Conservation (phyloP, 768 basidiomycete genomes). For the Multifurca ochricompacta region DNA sequence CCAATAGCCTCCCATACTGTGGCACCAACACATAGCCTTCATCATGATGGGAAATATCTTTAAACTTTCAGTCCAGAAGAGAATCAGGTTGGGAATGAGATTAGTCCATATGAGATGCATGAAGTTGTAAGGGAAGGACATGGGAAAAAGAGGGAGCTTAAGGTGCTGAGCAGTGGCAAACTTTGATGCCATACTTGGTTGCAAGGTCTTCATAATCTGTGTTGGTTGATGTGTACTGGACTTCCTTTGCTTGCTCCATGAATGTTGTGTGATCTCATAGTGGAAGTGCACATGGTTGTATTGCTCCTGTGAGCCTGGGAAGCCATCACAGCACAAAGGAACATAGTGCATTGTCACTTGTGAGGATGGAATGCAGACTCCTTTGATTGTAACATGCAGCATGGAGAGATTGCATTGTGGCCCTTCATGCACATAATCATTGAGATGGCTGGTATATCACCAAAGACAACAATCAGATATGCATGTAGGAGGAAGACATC, state of each 20-base stretch:
- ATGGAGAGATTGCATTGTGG: conserved; percentile 33
- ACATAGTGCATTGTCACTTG: not conserved
- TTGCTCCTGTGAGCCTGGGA: not conserved
- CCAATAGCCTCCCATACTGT: no score
- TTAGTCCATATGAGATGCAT: no score
- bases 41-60: no score
- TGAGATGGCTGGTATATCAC: conserved; percentile 30
- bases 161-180: not conserved
- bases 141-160: no score
- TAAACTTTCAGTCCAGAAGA: no score
- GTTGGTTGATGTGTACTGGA: conserved; percentile 25
- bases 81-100: no score
- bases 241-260: conserved; percentile 28
- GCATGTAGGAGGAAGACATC: conserved; percentile 27
- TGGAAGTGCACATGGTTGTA: not conserved
- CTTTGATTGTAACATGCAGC: conserved; percentile 31
- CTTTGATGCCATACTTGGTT: conserved; percentile 33
- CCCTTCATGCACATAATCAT: conserved; percentile 35
- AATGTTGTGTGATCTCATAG: conserved; percentile 28
- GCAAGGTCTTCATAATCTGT: conserved; percentile 32
- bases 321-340: not conserved
- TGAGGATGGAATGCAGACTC: conserved; percentile 19
- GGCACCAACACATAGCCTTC: no score
- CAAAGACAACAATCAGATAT: conserved; percentile 27
- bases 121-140: no score